Evolutionary conservation across 1,284 basidiomycete species (phyloP).

Genomic region (Melanopsichium pennsylvanicum): DNA sequence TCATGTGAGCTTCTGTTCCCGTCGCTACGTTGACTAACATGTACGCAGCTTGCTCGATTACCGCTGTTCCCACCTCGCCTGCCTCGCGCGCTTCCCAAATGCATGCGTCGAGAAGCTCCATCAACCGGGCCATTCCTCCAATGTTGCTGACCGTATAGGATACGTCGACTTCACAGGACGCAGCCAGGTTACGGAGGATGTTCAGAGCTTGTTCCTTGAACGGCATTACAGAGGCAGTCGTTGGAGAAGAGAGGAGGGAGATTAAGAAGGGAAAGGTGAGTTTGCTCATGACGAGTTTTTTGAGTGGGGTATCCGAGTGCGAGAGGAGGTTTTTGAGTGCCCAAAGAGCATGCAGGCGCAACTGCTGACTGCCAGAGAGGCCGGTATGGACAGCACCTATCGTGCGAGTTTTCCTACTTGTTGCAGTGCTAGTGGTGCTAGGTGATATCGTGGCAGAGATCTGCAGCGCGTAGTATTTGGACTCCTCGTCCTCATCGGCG

Average conservation of each 20-base stretch:
- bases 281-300: constrained; percentile 38
- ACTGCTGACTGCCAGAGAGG: constrained; percentile 30
- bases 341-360: constrained; percentile 58
- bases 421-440: neutral
- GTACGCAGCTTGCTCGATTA: constrained; percentile 56
- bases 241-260: constrained; percentile 11
- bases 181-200: constrained; percentile 57
- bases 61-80: constrained; percentile 31
- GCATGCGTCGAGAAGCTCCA: constrained; percentile 49
- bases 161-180: constrained; percentile 43
- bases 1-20: constrained; percentile 45
- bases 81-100: constrained; percentile 46
- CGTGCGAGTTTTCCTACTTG: neutral
- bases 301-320: constrained; percentile 36
- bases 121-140: constrained; percentile 41
- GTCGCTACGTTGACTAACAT: constrained; percentile 59
- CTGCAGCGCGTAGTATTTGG: constrained; percentile 11
- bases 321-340: constrained; percentile 61
- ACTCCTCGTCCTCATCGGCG: constrained; percentile 11
- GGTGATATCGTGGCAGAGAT: constrained; percentile 16
- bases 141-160: constrained; percentile 43
- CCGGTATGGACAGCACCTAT: neutral
- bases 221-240: constrained; percentile 16
- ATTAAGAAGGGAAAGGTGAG: constrained; percentile 35
- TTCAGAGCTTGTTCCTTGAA: constrained; percentile 59